Conservation (phyloP, 2,329 filamentous ascomycete species). For the Fusarium sp. region DNA sequence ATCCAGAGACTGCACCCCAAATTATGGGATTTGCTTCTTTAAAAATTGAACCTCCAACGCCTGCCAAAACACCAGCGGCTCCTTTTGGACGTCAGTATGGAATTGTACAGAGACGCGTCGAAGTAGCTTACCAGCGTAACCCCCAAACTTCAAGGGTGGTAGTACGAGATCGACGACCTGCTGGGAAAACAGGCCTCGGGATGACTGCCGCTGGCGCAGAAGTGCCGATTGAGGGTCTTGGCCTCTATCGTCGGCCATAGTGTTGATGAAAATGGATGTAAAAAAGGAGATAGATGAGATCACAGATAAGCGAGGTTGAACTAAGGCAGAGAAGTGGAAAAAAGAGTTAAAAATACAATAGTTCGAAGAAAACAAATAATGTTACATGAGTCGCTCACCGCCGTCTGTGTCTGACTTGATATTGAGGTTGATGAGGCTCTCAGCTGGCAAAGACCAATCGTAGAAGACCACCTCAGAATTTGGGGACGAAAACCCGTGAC, state of each 20-base stretch:
- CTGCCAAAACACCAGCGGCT: slow-evolving; percentile 72
- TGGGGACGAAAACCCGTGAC: slow-evolving; percentile 44
- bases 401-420: slow-evolving; percentile 17
- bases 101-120: neutral
- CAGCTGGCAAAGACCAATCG: slow-evolving; percentile 26
- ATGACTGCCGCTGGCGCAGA: slow-evolving; percentile 46
- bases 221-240: slow-evolving; percentile 40
- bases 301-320: neutral
- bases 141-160: slow-evolving; percentile 72
- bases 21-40: slow-evolving; percentile 76
- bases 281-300: neutral
- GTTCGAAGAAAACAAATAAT: slow-evolving; percentile 16
- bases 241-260: slow-evolving; percentile 41
- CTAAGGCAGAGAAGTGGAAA: neutral
- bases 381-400: slow-evolving; percentile 41
- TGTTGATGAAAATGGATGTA: slow-evolving; percentile 3
- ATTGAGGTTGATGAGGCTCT: slow-evolving; percentile 37
- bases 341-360: slow-evolving; percentile 25
- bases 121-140: slow-evolving; percentile 65
- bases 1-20: slow-evolving; percentile 79
- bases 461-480: slow-evolving; percentile 15
- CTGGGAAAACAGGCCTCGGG: slow-evolving; percentile 58
- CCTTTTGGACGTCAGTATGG: slow-evolving; percentile 60
- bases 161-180: slow-evolving; percentile 62
- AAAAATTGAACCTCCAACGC: slow-evolving; percentile 80